Evolutionary conservation across 352 stramenopile species (phyloP), one percentile per base, ranked within the genome.

Genomic region (Globisporangium recalcitrans): DNA sequence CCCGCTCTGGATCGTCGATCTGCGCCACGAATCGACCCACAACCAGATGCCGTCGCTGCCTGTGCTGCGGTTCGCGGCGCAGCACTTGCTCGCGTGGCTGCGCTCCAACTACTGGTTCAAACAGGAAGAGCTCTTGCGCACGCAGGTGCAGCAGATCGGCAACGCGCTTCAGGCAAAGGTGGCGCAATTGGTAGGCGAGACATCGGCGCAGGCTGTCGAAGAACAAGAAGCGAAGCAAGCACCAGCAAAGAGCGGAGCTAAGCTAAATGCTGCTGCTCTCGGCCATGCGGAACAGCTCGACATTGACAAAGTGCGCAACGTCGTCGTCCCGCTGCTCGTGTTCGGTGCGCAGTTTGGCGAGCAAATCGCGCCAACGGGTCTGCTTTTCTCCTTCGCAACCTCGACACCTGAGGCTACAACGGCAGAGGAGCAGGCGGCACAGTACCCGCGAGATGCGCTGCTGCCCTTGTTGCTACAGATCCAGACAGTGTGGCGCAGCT

Each of bases 11-110:
- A 81, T 98, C 60, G 93, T 98, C 27, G 91, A 97, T 56, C 64
- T 98, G 64, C 85, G 93, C 27, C 93, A 98, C 66, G 91, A 98
- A 60, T 91, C 91, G 24, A 95, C 91, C 19, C 93, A 98, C 67
- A 97, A 97, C 72, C 83, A 95, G 53, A 68, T 98, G 47, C 93
- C 93, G n/a, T 89, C 88, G 40, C 69, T 98, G 7, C 74, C 85
- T 5, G 80, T 97, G 36, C 79, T 97, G 19, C 82, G 90, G 29
- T 86, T 98, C 26, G 90, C 88, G 19, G 78, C 89, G 4, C 72
- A 85, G 21, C 93, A 97, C 58, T 67, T 97, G 52, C 71, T 97
- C 40, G 77, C 87, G 38, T 98, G 93, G 77, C 85, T 97, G 60
- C 77, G 80, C 29, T 65, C 69, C 1, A 88, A 93, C 46, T 98